These are phyloP conservation scores for Hippophae rhamnoides DNA, from an alignment of 306 rosid genomes.

Conservation along the genomic window DNA sequence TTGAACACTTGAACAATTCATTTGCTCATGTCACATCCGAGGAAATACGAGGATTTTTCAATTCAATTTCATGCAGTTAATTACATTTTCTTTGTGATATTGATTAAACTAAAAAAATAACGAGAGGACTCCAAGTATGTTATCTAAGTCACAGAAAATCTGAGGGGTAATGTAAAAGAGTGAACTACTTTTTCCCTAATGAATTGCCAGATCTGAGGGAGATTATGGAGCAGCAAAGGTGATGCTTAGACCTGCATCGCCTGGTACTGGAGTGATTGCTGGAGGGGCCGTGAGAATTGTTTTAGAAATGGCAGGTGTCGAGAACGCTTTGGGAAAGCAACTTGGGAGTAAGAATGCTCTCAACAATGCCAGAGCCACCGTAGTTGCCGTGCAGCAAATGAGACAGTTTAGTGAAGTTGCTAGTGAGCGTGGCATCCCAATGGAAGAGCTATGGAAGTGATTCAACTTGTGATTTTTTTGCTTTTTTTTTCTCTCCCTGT, in stretches of 20 bases:
- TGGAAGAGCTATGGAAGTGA: constrained; percentile 94
- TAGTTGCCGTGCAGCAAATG: constrained; percentile 74
- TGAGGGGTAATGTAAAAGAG: no score
- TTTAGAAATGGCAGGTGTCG: constrained; percentile 94
- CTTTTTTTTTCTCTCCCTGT: no score
- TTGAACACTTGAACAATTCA: no score
- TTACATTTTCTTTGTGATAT: no score
- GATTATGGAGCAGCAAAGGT: constrained; percentile 94
- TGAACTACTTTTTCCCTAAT: background rate
- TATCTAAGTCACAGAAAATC: no score
- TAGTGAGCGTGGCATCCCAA: constrained; percentile 79
- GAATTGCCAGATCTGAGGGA: constrained; percentile 62
- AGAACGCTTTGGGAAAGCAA: constrained; percentile 94
- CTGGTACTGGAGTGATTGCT: constrained; percentile 97
- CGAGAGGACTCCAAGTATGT: no score
- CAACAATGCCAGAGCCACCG: constrained; percentile 87
- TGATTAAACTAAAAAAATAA: no score
- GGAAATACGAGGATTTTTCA: no score
- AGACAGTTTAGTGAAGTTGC: constrained; percentile 69
- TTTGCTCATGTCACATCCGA: no score
- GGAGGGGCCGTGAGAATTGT: constrained; percentile 97
- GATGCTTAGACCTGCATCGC: constrained; percentile 96
- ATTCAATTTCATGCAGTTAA: no score
- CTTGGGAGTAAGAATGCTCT: constrained; percentile 86
- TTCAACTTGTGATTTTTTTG: constrained; percentile 17